Evolutionary conservation across 192 early-diverging fungal species (phyloP).

Genomic region (Ambispora gerdemannii): DNA sequence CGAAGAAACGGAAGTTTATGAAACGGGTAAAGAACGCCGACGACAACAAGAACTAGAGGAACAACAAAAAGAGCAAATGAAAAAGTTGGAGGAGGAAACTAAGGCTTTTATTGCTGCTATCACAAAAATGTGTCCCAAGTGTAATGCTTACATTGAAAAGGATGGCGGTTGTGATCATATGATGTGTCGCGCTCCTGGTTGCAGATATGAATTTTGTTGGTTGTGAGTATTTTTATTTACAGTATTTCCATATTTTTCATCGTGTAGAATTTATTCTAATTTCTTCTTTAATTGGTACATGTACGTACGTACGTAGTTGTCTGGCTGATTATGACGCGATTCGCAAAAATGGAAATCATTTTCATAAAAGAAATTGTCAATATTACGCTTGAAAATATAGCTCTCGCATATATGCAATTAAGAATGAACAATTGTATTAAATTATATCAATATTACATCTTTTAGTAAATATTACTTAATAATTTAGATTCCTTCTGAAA

Average conservation of each 20-base stretch:
- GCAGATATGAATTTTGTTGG: conserved; percentile 30
- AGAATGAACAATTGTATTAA: no score
- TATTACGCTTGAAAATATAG: no score
- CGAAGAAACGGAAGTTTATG: neutral
- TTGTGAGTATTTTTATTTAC: conserved; percentile 5
- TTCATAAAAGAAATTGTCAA: neutral
- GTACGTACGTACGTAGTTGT: neutral
- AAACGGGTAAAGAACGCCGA: neutral
- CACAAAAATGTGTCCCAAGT: conserved; percentile 28
- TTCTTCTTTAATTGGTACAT: neutral
- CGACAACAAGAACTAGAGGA: neutral
- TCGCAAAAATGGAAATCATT: conserved; percentile 2
- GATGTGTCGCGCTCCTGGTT: conserved; percentile 1
- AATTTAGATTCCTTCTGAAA: no score
- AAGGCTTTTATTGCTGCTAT: neutral
- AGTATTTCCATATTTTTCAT: neutral
- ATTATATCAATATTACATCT: no score
- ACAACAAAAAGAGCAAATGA: neutral
- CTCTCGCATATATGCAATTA: no score
- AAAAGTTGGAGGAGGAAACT: neutral
- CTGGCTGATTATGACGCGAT: conserved; percentile 3
- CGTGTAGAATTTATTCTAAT: neutral
- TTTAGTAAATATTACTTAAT: no score
- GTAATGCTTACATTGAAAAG: conserved; percentile 15
- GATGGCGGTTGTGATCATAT: conserved; percentile 31